Percentiles rank a stretch among this genome's conserved stretches.
Conservation (phyloP, 371 early-diverging fungal species). For the Batkoa obscura region DNA sequence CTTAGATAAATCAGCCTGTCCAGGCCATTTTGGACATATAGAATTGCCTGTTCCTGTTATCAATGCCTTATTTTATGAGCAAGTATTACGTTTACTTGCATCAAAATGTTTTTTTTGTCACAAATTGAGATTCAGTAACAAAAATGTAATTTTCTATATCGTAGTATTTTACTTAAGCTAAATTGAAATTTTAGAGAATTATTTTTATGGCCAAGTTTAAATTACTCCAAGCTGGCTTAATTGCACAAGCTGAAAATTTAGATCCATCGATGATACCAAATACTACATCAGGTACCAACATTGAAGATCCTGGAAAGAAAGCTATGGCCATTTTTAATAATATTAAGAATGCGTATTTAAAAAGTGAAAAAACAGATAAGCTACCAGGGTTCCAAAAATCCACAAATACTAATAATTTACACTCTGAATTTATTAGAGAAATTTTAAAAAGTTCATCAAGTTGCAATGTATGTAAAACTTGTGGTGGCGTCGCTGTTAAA, state of each 20-base stretch:
- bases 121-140: constrained; percentile 45
- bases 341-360: constrained; percentile 15
- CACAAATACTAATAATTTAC: constrained; percentile 16
- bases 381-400: constrained; percentile 10
- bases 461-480: neutral
- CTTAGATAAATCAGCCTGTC: constrained; percentile 65
- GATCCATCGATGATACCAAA: constrained; percentile 31
- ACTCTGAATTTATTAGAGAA: neutral
- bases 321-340: constrained; percentile 22
- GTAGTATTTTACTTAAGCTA: neutral
- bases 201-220: constrained; percentile 37
- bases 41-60: constrained; percentile 91
- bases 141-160: neutral
- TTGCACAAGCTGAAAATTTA: constrained; percentile 62
- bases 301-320: constrained; percentile 23
- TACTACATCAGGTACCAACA: constrained; percentile 17
- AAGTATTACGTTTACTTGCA: constrained; percentile 68
- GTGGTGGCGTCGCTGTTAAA: constrained; percentile 41
- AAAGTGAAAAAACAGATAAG: neutral
- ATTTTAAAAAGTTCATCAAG: neutral
- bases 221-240: constrained; percentile 50
- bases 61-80: constrained; percentile 86
- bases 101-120: constrained; percentile 85
- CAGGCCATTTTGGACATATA: constrained; percentile 99
- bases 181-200: constrained; percentile 14